Percentiles rank a stretch among this genome's conserved stretches.
These are phyloP conservation scores for Capronia epimyces DNA, from an alignment of 2,329 filamentous ascomycete species.

Conservation along the genomic window DNA sequence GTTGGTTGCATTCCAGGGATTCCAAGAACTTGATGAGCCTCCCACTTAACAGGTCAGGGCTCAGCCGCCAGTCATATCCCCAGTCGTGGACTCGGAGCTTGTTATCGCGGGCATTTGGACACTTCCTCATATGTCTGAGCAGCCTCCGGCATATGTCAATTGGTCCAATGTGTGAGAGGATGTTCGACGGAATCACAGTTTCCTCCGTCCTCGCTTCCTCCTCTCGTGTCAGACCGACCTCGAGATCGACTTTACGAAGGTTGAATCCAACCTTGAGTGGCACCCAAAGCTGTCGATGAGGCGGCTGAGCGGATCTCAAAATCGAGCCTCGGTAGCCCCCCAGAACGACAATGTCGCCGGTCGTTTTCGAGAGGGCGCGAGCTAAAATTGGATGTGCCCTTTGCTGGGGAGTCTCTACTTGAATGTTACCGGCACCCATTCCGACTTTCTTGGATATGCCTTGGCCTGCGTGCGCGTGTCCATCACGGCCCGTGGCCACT, in stretches of 20 bases:
- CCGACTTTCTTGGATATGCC: conserved; percentile 10
- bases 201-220: conserved; percentile 81
- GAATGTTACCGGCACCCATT: conserved; percentile 6
- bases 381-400: conserved; percentile 46
- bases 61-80: conserved; percentile 91
- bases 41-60: conserved; percentile 67
- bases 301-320: conserved; percentile 73
- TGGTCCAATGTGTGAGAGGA: conserved; percentile 85
- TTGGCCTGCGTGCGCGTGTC: background rate
- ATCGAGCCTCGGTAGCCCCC: conserved; percentile 88
- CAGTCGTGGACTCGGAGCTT: conserved; percentile 79
- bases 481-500: background rate
- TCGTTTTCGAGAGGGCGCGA: conserved; percentile 61
- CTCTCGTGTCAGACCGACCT: conserved; percentile 73
- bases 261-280: conserved; percentile 90
- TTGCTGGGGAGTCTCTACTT: conserved; percentile 29
- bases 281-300: conserved; percentile 86
- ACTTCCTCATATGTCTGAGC: conserved; percentile 69
- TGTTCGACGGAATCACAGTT: conserved; percentile 76
- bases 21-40: conserved; percentile 70
- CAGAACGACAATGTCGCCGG: conserved; percentile 79
- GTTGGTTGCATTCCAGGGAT: conserved; percentile 66
- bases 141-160: conserved; percentile 82
- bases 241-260: conserved; percentile 82
- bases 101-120: conserved; percentile 65